A percentile compares a stretch with the other conserved stretches of the same genome.
Conservation (phyloP, 805 yeast species). For the Metschnikowia aberdeeniae region DNA sequence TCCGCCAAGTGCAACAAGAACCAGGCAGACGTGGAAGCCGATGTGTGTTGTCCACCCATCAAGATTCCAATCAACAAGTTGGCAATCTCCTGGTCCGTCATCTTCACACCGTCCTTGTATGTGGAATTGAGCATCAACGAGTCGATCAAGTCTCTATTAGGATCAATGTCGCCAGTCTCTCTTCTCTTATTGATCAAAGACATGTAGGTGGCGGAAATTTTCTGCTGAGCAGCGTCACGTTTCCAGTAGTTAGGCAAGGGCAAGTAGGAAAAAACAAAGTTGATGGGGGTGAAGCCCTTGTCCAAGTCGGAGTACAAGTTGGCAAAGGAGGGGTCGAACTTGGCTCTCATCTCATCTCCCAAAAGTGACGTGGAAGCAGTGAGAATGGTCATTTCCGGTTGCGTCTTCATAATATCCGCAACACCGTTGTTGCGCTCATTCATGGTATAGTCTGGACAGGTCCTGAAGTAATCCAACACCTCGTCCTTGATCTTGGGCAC, state of each 20-base stretch:
- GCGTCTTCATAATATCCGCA: constrained; percentile 70
- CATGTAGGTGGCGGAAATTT: constrained; percentile 77
- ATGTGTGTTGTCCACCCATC: constrained; percentile 99
- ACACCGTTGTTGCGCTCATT: constrained; percentile 40
- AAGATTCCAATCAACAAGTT: constrained; percentile 89
- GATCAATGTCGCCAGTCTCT: constrained; percentile 61
- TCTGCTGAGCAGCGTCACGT: constrained; percentile 85
- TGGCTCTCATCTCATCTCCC: constrained; percentile 87
- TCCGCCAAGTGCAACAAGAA: constrained; percentile 85
- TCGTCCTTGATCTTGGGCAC: constrained; percentile 89
- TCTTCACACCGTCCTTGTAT: constrained; percentile 88
- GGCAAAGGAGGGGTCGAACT: constrained; percentile 80
- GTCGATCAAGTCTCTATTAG: constrained; percentile 86
- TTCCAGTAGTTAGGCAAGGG: constrained; percentile 82
- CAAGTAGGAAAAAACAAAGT: constrained; percentile 91
- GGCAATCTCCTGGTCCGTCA: constrained; percentile 95
- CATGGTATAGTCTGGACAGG: constrained; percentile 46
- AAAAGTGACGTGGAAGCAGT: constrained; percentile 90
- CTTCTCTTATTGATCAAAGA: constrained; percentile 74
- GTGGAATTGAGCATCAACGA: constrained; percentile 75
- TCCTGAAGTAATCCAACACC: constrained; percentile 58
- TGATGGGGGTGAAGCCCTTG: constrained; percentile 93
- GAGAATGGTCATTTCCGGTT: constrained; percentile 93
- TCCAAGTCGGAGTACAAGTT: constrained; percentile 84
- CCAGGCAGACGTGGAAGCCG: constrained; percentile 97